Evolutionary conservation across 2,329 filamentous ascomycete species (phyloP).

Genomic region (Neonectria hederae): DNA sequence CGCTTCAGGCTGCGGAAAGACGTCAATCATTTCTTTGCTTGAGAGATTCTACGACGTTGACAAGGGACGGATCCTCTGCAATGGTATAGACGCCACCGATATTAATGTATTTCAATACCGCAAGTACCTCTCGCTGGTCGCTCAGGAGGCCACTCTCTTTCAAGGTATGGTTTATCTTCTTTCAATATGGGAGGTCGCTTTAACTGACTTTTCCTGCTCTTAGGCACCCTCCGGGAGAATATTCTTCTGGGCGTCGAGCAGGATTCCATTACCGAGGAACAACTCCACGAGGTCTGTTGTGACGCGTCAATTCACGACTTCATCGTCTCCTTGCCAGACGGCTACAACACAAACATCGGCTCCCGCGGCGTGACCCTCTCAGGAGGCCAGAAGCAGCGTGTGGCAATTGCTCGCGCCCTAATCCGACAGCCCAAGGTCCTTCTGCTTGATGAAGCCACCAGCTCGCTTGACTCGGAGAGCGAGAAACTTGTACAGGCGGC

Average conservation of each 20-base stretch:
- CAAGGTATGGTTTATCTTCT: constrained; percentile 57
- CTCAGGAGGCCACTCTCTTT: constrained; percentile 79
- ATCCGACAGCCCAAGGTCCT: constrained; percentile 72
- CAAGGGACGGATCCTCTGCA: constrained; percentile 71
- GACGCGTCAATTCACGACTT: constrained; percentile 78
- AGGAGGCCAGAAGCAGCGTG: constrained; percentile 77
- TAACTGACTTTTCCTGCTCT: not conserved
- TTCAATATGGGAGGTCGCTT: not conserved
- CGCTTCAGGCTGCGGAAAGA: constrained; percentile 76
- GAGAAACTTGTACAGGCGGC: constrained; percentile 72
- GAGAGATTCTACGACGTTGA: constrained; percentile 76
- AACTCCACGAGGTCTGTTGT: constrained; percentile 62
- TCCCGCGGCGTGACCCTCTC: constrained; percentile 72
- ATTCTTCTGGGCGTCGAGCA: constrained; percentile 71
- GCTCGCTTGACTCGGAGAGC: constrained; percentile 71
- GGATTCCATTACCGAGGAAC: constrained; percentile 59
- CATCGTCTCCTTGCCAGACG: constrained; percentile 71
- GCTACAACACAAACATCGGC: constrained; percentile 74
- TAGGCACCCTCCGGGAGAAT: constrained; percentile 73
- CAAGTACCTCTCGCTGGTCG: constrained; percentile 72
- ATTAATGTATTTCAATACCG: constrained; percentile 72
- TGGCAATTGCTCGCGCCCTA: constrained; percentile 75
- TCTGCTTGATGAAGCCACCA: constrained; percentile 78
- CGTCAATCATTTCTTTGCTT: constrained; percentile 72
- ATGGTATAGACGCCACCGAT: constrained; percentile 66